phyloP scores from a whole-genome alignment of 768 basidiomycete species.

The Pulveroboletus sp. region DNA sequence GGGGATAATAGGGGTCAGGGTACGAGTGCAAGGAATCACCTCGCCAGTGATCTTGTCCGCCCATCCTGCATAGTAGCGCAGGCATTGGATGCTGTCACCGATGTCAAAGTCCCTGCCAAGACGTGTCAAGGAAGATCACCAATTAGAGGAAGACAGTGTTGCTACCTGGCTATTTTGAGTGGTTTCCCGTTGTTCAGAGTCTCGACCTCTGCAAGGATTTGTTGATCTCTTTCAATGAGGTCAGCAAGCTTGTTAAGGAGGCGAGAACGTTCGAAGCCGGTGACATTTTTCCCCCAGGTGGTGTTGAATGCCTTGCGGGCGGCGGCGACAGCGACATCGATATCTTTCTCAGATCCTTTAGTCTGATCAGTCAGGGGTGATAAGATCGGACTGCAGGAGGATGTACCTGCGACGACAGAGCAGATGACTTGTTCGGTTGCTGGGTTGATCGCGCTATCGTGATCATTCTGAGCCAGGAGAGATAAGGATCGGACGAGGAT shows the following conservation, averaged over 20 bases:
- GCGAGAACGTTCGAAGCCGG: slow-evolving; percentile 78
- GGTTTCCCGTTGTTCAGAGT: slow-evolving; percentile 91
- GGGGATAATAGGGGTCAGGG: background rate
- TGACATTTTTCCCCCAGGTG: slow-evolving; percentile 86
- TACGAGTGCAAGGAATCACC: slow-evolving; percentile 37
- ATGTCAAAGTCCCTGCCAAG: slow-evolving; percentile 71
- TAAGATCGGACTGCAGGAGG: background rate
- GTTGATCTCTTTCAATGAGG: slow-evolving; percentile 80
- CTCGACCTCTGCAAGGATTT: slow-evolving; percentile 83
- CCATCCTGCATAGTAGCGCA: slow-evolving; percentile 94
- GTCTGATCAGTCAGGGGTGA: background rate
- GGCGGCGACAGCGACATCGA: slow-evolving; percentile 80
- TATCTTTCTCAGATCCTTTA: slow-evolving; percentile 67
- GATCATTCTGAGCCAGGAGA: slow-evolving; percentile 11
- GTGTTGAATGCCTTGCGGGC: slow-evolving; percentile 82
- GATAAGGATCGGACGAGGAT: slow-evolving; percentile 3
- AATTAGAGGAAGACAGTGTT: slow-evolving; percentile 33
- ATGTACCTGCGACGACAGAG: slow-evolving; percentile 60
- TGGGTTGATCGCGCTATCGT: slow-evolving; percentile 69
- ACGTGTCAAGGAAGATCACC: slow-evolving; percentile 1
- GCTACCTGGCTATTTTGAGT: slow-evolving; percentile 53
- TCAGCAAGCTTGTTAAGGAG: slow-evolving; percentile 85
- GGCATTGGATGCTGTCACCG: slow-evolving; percentile 70
- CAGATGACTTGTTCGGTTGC: slow-evolving; percentile 75
- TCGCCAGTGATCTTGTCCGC: slow-evolving; percentile 92